These are phyloP conservation scores for Myriosclerotinia duriaeana DNA, from an alignment of 2,329 filamentous ascomycete species.

Conservation along the genomic window DNA sequence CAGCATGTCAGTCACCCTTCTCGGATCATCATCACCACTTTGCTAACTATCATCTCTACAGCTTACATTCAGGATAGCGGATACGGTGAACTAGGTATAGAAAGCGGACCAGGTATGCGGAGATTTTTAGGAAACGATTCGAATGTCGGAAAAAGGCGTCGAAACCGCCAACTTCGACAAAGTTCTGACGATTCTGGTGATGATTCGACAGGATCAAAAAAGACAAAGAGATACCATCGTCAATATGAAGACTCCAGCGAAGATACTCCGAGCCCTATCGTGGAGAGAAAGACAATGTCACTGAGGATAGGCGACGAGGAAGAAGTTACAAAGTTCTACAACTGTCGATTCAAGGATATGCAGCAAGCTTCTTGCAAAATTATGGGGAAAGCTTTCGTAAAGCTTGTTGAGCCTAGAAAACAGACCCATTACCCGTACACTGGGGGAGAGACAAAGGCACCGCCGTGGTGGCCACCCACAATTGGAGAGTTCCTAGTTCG, in stretches of 20 bases:
- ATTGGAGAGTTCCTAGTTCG: constrained; percentile 57
- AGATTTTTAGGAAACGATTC: constrained; percentile 29
- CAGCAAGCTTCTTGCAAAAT: constrained; percentile 72
- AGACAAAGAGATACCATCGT: constrained; percentile 31
- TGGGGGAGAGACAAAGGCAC: constrained; percentile 59
- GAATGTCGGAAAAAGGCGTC: constrained; percentile 25
- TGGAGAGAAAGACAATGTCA: constrained; percentile 34
- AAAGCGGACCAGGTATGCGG: constrained; percentile 24
- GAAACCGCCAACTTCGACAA: constrained; percentile 25
- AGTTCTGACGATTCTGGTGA: constrained; percentile 35
- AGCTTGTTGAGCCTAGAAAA: constrained; percentile 73
- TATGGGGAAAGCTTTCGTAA: constrained; percentile 74
- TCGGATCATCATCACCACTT: background rate
- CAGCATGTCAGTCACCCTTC: constrained; percentile 15
- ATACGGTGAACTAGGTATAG: constrained; percentile 30
- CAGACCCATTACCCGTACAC: constrained; percentile 74
- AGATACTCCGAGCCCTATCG: constrained; percentile 27
- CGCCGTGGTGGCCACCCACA: constrained; percentile 65
- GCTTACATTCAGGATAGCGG: constrained; percentile 30
- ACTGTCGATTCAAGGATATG: constrained; percentile 60
- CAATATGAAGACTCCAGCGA: constrained; percentile 28
- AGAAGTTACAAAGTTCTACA: constrained; percentile 60
- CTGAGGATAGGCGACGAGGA: constrained; percentile 55
- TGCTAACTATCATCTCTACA: constrained; percentile 23
- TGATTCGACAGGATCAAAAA: constrained; percentile 28